Evolutionary conservation across 208 protist species (phyloP).

Genomic region (Wallacemonas collosoma): DNA sequence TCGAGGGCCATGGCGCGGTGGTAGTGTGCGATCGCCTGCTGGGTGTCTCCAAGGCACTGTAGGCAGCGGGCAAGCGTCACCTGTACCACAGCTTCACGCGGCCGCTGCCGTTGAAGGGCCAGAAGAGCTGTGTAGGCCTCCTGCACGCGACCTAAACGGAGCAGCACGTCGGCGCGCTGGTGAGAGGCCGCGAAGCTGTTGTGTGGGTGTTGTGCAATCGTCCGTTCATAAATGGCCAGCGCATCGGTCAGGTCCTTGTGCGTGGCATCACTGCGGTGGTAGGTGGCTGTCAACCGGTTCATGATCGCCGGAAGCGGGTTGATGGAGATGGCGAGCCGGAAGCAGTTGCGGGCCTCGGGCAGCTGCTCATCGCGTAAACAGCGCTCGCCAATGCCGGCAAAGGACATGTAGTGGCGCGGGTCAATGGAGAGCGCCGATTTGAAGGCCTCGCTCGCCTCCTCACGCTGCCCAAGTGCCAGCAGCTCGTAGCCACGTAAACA

Average conservation of each 20-base stretch:
- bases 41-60: slow-evolving; percentile 41
- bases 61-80: slow-evolving; percentile 86
- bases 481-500: slow-evolving; percentile 96
- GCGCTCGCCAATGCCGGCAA: slow-evolving; percentile 95
- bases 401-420: slow-evolving; percentile 95
- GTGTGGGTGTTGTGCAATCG: slow-evolving; percentile 70
- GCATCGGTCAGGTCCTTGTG: slow-evolving; percentile 59
- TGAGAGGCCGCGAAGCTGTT: slow-evolving; percentile 86
- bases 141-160: slow-evolving; percentile 64
- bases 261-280: slow-evolving; percentile 51
- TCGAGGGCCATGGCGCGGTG: slow-evolving; percentile 78
- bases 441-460: slow-evolving; percentile 91
- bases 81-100: slow-evolving; percentile 90
- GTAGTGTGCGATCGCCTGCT: slow-evolving; percentile 65
- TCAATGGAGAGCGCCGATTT: slow-evolving; percentile 91
- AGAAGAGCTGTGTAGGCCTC: slow-evolving; percentile 78
- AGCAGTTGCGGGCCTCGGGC: slow-evolving; percentile 89
- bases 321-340: slow-evolving; percentile 85
- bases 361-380: slow-evolving; percentile 92
- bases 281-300: slow-evolving; percentile 77
- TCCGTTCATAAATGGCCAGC: slow-evolving; percentile 69
- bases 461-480: slow-evolving; percentile 92
- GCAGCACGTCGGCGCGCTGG: slow-evolving; percentile 89
- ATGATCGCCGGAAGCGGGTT: slow-evolving; percentile 78
- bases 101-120: slow-evolving; percentile 69